Conservation (phyloP, 1,284 basidiomycete genomes). For the Mycosarcoma maydis region DNA sequence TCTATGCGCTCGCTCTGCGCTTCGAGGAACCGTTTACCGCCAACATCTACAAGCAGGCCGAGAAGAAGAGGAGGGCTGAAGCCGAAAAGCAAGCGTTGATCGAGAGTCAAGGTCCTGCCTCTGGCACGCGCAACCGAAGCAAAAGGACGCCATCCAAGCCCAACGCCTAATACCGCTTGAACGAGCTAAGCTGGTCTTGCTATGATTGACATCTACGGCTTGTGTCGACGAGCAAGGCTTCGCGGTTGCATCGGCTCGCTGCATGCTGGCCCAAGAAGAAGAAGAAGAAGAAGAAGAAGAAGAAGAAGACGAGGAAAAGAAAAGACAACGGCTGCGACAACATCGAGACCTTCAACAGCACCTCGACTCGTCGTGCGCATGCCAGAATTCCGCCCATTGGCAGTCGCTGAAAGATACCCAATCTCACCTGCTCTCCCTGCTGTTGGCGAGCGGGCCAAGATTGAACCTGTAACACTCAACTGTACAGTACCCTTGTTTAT, state of each 20-base stretch:
- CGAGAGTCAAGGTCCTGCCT: slow-evolving; percentile 42
- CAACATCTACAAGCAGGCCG: slow-evolving; percentile 63
- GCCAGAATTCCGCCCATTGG: neutral
- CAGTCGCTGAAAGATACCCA: slow-evolving; percentile 16
- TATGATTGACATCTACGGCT: too few species aligned
- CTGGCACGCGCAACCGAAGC: slow-evolving; percentile 46
- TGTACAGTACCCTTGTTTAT: slow-evolving; percentile 28
- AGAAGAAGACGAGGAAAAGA: too few species aligned
- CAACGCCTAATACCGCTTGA: slow-evolving; percentile 11
- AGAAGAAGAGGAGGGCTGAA: slow-evolving; percentile 47
- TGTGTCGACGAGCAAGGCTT: too few species aligned
- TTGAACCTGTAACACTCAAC: slow-evolving; percentile 40
- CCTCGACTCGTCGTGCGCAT: slow-evolving; percentile 14
- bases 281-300: too few species aligned
- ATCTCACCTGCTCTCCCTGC: slow-evolving; percentile 5
- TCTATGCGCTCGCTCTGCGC: slow-evolving; percentile 59
- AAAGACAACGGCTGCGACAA: slow-evolving; percentile 13
- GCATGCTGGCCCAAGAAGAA: too few species aligned
- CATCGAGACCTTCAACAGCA: slow-evolving; percentile 38
- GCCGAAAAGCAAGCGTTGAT: slow-evolving; percentile 31
- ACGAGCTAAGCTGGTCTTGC: too few species aligned
- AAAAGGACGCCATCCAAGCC: slow-evolving; percentile 41
- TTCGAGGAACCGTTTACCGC: slow-evolving; percentile 65
- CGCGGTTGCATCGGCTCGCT: too few species aligned
- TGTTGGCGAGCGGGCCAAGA: neutral